Evolutionary conservation across 1,139 yeast genomes (phyloP), one percentile per base, ranked within the genome.

Genomic region (Candida smagusa): DNA sequence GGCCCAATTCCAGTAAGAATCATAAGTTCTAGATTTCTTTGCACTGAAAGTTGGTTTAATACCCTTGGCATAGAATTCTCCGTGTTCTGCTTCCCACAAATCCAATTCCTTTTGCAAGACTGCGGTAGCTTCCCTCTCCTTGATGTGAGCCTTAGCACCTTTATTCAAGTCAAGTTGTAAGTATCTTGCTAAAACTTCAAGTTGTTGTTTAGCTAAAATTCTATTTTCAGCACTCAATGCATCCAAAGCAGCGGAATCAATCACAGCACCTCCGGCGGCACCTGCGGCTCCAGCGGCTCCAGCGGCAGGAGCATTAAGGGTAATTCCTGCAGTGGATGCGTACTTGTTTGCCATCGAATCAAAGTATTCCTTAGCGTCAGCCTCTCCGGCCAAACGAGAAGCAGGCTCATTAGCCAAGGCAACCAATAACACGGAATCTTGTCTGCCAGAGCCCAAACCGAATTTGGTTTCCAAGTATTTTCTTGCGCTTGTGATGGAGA

Each of bases 1-100:
- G 33, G 97, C 97, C 98, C 98, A 92, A 67, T 94, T 94, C 98
- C 98, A 92, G 66, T 90, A 89, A 22, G 97, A 89, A 65, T 92
- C 97, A 63, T 92, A 92, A 38, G 85, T 81, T 72, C 98, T 86
- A 28, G 97, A 95, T 72, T 92, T 92, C 68, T 85, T 77, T 45
- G 94, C 76, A 30, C 96, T 86, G 70, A 92, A 92, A 7, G 84
- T 81, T 35, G 98, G 96, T 50, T 81, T 74, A 54, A 92, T 84
- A 59, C 98, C 97, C 42, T 81, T 77, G 36, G 97, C 92, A 61
- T 90, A 92, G 59, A 83, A 83, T 57, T 92, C 97, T 49, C 98
- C 98, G 57, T 92, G 92, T 68, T 92, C 98, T 45, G 82, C 82
- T 53, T 81, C 86, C 87, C 97, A 86, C 63, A 86, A 76, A 59